These are phyloP conservation scores for Tetracladium maxilliforme DNA, from an alignment of 2,329 filamentous ascomycete genomes.

Conservation along the genomic window DNA sequence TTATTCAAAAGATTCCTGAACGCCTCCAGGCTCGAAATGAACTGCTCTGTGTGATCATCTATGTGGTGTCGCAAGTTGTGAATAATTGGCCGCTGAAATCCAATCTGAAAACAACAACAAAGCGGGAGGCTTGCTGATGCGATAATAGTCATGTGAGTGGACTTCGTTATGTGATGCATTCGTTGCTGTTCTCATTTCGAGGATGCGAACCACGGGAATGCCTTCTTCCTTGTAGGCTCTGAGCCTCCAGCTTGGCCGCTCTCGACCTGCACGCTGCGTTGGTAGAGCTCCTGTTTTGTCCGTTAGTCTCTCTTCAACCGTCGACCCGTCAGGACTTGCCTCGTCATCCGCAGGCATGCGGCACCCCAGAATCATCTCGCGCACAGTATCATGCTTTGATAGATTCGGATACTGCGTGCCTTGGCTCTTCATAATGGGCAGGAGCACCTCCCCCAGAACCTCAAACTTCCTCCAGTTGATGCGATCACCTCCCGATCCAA, in stretches of 20 bases:
- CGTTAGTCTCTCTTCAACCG: constrained; percentile 10
- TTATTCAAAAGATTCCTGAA: no score
- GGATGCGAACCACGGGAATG: constrained; percentile 57
- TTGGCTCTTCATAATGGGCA: constrained; percentile 86
- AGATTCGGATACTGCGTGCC: constrained; percentile 67
- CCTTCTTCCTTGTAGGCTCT: constrained; percentile 41
- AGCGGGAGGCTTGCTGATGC: no score
- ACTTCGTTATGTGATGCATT: no score
- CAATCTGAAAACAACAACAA: no score
- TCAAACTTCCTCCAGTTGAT: constrained; percentile 99
- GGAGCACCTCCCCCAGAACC: constrained; percentile 79
- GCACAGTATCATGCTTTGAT: constrained; percentile 51
- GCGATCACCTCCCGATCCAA: constrained; percentile 55
- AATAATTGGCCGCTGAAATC: no score
- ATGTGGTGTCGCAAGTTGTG: no score
- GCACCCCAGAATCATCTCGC: constrained; percentile 67
- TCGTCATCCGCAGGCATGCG: constrained; percentile 77
- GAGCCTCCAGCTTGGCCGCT: constrained; percentile 26
- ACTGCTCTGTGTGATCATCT: no score
- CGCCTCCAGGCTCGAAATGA: no score
- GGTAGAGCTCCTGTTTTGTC: constrained; percentile 42
- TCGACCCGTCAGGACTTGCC: constrained; percentile 33
- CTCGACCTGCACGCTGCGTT: constrained; percentile 45
- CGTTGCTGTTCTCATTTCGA: no score
- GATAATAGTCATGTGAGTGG: no score